Evolutionary conservation across 129 eudicot species (phyloP), one percentile per base, ranked within the genome.

Genomic region (Lonicera japonica): DNA sequence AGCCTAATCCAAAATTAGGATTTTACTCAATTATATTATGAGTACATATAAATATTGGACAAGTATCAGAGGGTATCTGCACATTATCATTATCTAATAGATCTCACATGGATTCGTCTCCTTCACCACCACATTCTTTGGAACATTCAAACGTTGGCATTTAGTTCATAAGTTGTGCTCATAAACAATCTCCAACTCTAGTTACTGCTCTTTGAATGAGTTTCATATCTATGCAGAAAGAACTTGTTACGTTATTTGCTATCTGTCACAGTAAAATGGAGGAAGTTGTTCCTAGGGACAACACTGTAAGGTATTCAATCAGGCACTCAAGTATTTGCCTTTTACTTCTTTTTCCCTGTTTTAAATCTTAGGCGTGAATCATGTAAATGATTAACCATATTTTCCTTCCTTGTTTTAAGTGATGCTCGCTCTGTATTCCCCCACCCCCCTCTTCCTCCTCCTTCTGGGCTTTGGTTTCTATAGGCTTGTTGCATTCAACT

Each of bases 401-500:
- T 43, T 4, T 11, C 43, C 2, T 48, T 22, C 47, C 20, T 21
- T 51, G 5, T 4, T 52, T 20, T 56, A n/a, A 43, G 6, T 43
- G 50, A 43, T 43, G 50, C 16, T n/a, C n/a, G n/a, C n/a, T n/a
- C n/a, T n/a, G n/a, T n/a, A n/a, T n/a, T n/a, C n/a, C n/a, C n/a
- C n/a, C n/a, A n/a, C n/a, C 50, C 16, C 16, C 14, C 50, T 43
- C 50, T 8, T 10, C 8, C 13, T 17, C 39, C 50, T 6, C 65
- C 5, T 45, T 41, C 14, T 39, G 43, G 18, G 25, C 36, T 59
- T 21, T 53, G 29, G n/a, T 39, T 38, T 36, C 58, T 68, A 21
- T 62, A 91, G 96, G 83, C 75, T 92, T 66, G 96, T 92, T 36
- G 98, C 98, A 45, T 92, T 92, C 83, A 92, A 92, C 79, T 85